These are phyloP conservation scores for Arachnopeziza araneosa DNA, from an alignment of 2,329 filamentous ascomycete species.

Conservation along the genomic window DNA sequence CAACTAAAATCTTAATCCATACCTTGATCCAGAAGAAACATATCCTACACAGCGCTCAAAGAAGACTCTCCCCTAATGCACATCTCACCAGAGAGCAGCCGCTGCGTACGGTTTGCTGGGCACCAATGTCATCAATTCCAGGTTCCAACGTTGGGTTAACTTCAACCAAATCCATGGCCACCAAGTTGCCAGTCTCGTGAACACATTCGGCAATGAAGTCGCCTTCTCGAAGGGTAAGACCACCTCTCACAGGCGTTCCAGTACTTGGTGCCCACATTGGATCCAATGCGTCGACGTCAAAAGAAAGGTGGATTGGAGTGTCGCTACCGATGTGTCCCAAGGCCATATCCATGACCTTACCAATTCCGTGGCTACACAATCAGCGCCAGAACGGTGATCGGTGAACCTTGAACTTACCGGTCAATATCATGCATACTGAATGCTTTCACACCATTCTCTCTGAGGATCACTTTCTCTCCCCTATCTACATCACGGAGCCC, in stretches of 20 bases:
- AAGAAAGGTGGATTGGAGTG: conserved; percentile 93
- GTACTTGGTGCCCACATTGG: conserved; percentile 95
- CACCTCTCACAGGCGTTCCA: conserved; percentile 88
- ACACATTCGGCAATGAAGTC: conserved; percentile 93
- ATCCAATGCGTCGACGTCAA: conserved; percentile 94
- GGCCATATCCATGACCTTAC: conserved; percentile 97
- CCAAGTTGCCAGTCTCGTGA: conserved; percentile 70
- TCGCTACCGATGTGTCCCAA: conserved; percentile 89
- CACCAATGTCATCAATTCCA: conserved; percentile 51
- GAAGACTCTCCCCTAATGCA: conserved; percentile 82
- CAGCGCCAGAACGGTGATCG: background rate
- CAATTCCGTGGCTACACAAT: conserved; percentile 73
- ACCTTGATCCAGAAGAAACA: background rate
- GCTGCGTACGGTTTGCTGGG: conserved; percentile 80
- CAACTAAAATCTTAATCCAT: background rate
- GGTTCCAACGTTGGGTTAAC: conserved; percentile 69
- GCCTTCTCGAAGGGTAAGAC: conserved; percentile 87
- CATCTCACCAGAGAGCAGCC: conserved; percentile 89
- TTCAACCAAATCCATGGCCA: conserved; percentile 78
- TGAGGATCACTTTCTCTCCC: conserved; percentile 89
- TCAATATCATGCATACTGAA: conserved; percentile 99
- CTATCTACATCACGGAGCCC: conserved; percentile 86
- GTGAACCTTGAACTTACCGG: conserved; percentile 45
- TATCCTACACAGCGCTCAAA: conserved; percentile 44
- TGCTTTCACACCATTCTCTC: conserved; percentile 85